Percentiles rank a stretch among this genome's conserved stretches.
These are phyloP conservation scores for Herpetomonas muscarum DNA, from an alignment of 208 protist genomes.

Conservation along the genomic window DNA sequence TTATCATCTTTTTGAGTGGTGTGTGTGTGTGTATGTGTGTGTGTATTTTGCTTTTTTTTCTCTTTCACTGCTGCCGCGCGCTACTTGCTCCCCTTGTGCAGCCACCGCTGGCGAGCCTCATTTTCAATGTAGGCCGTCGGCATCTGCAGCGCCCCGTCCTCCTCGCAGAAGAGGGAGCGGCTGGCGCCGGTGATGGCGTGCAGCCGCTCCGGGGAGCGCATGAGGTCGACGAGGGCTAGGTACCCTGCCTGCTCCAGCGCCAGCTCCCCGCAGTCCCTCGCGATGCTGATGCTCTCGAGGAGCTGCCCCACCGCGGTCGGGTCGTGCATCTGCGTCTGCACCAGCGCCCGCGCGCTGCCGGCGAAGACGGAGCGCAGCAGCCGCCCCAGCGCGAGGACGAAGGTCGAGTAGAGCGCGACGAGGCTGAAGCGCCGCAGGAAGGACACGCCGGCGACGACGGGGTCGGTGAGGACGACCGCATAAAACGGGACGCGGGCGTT, in stretches of 20 bases:
- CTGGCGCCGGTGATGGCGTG: conserved; percentile 50
- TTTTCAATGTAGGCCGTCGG: neutral
- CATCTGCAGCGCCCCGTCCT: conserved; percentile 5
- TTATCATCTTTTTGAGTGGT: neutral
- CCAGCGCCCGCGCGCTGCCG: conserved; percentile 35
- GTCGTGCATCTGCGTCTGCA: conserved; percentile 58
- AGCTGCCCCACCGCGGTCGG: conserved; percentile 45
- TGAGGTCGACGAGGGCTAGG: conserved; percentile 65
- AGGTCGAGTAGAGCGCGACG: conserved; percentile 80
- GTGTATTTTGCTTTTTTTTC: neutral
- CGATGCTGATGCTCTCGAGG: conserved; percentile 48
- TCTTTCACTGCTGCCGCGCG: neutral
- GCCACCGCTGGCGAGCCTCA: neutral
- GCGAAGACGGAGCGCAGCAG: conserved; percentile 58
- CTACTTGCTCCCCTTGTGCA: neutral
- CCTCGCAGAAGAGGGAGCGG: conserved; percentile 12
- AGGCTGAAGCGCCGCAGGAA: conserved; percentile 67
- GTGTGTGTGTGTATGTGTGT: conserved; percentile 1
- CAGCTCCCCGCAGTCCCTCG: conserved; percentile 55
- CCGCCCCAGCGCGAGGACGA: conserved; percentile 70
- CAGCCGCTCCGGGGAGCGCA: conserved; percentile 64
- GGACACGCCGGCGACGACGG: conserved; percentile 38
- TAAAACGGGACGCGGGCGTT: conserved; percentile 28
- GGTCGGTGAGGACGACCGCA: conserved; percentile 55
- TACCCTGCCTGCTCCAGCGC: conserved; percentile 74